A percentile compares a stretch with the other conserved stretches of the same genome.
These are phyloP conservation scores for Nakazawaea ernobii DNA, from an alignment of 805 yeast genomes.

Conservation along the genomic window DNA sequence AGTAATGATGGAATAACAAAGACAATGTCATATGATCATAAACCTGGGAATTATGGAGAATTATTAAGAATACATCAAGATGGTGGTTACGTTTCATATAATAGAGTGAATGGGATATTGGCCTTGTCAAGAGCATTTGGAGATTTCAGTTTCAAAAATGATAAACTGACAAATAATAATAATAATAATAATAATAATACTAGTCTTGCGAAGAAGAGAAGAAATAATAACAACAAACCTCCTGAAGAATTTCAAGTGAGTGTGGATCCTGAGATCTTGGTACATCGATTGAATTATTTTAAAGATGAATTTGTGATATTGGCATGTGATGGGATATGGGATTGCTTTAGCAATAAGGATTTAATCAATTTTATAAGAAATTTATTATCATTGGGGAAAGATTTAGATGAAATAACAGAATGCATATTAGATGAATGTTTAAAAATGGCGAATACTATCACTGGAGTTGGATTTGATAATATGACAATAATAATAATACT, in stretches of 20 bases:
- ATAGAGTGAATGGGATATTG: conserved; percentile 53
- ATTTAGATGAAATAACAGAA: conserved; percentile 52
- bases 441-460: conserved; percentile 62
- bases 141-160: conserved; percentile 51
- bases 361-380: conserved; percentile 50
- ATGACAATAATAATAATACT: conserved; percentile 74
- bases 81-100: conserved; percentile 56
- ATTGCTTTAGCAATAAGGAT: conserved; percentile 53
- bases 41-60: conserved; percentile 55
- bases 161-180: conserved; percentile 5
- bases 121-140: conserved; percentile 60
- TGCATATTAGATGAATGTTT: conserved; percentile 60
- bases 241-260: conserved; percentile 78
- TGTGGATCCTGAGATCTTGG: conserved; percentile 69
- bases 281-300: conserved; percentile 37
- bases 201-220: too few relatives aligned
- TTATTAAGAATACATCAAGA: conserved; percentile 51
- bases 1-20: conserved; percentile 50
- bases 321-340: conserved; percentile 88
- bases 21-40: conserved; percentile 60
- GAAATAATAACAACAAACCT: conserved; percentile 29
- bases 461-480: conserved; percentile 79
- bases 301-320: conserved; percentile 64
- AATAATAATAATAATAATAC: neutral
- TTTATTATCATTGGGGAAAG: conserved; percentile 51